Evolutionary conservation across 371 early-diverging fungal genomes (phyloP).

Genomic region (Apophysomyces ossiformis): DNA sequence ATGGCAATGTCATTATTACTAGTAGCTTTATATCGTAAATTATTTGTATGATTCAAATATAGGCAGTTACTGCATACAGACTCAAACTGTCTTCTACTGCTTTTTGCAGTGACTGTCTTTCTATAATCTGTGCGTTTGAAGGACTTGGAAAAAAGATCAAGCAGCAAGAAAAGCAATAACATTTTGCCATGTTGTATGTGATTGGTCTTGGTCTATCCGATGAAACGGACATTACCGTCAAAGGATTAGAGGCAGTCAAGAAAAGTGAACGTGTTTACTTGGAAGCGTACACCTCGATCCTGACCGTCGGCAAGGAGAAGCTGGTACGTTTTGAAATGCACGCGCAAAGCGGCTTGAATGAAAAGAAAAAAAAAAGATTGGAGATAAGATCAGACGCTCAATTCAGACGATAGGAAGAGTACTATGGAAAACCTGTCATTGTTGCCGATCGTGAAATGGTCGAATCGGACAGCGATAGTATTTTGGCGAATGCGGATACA

Average conservation of each 20-base stretch:
- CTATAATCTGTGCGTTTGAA: no score
- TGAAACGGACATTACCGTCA: conserved; percentile 95
- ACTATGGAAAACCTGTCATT: conserved; percentile 84
- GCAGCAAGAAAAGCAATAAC: background rate
- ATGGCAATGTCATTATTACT: no score
- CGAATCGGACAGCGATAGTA: conserved; percentile 90
- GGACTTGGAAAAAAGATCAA: background rate
- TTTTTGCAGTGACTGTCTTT: background rate
- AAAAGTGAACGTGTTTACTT: conserved; percentile 91
- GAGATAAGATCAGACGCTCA: background rate
- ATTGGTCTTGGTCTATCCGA: conserved; percentile 98
- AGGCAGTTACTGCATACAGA: no score
- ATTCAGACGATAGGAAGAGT: conserved; percentile 67
- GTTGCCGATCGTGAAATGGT: conserved; percentile 97
- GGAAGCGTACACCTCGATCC: conserved; percentile 98
- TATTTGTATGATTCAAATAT: no score
- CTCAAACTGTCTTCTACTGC: no score
- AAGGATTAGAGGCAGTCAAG: conserved; percentile 93
- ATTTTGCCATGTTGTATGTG: conserved; percentile 80
- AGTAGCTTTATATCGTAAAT: no score
- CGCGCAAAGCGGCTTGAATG: background rate
- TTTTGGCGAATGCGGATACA: conserved; percentile 87
- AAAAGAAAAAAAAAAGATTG: background rate
- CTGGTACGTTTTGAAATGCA: conserved; percentile 55
- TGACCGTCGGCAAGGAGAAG: conserved; percentile 83